phyloP scores from a whole-genome alignment of 108 stramenopile genomes.

The Skeletonema menzelii region DNA sequence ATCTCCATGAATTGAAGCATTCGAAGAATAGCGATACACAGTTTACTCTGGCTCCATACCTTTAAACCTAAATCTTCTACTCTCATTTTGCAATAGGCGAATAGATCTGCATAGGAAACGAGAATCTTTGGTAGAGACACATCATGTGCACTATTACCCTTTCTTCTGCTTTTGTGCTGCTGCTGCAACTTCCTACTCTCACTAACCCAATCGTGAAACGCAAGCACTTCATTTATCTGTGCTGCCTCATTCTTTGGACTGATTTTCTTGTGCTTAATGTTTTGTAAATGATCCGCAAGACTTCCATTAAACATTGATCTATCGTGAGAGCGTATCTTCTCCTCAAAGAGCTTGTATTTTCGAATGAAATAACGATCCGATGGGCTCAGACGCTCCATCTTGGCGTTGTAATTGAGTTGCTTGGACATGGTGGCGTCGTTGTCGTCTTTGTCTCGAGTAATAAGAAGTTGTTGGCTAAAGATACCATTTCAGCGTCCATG shows the following conservation, averaged over 20 bases:
- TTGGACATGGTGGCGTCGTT: neutral
- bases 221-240: neutral
- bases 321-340: neutral
- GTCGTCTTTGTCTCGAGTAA: no score
- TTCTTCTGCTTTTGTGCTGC: no score
- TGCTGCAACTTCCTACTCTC: neutral
- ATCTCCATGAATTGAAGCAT: neutral
- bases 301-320: neutral
- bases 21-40: neutral
- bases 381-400: neutral
- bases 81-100: neutral
- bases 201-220: neutral
- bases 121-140: neutral
- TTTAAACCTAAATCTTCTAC: neutral
- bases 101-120: neutral
- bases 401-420: neutral
- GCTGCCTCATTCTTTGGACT: neutral
- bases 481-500: no score
- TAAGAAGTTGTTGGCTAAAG: no score
- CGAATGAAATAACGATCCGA: neutral
- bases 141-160: no score
- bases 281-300: neutral
- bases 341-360: neutral
- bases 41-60: neutral
- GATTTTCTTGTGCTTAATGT: neutral